A percentile compares a stretch with the other conserved stretches of the same genome.
phyloP scores from a whole-genome alignment of 2,329 filamentous ascomycete species.

The Chaetomiaceae sp. region DNA sequence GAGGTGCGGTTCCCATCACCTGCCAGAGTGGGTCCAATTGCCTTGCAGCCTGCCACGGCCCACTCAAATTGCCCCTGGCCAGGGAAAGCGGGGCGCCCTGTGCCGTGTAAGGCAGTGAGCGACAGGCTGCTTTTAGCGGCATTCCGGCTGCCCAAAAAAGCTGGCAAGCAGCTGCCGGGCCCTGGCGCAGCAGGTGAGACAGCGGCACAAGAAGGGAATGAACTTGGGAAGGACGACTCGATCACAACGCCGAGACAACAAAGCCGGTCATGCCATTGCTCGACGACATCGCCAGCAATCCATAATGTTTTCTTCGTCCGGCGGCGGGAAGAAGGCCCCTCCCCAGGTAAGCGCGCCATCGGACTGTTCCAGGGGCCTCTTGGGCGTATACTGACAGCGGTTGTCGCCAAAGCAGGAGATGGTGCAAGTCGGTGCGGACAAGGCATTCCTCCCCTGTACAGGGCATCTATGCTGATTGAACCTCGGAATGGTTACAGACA shows the following conservation, averaged over 20 bases:
- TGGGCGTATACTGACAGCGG: constrained; percentile 11
- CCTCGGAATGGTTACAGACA: constrained; percentile 41
- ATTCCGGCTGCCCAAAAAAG: constrained; percentile 17
- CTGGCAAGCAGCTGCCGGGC: constrained; percentile 20
- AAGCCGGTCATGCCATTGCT: constrained; percentile 22
- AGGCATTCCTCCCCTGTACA: neutral
- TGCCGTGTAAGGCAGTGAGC: constrained; percentile 5
- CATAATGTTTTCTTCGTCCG: constrained; percentile 62
- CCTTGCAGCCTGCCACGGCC: neutral
- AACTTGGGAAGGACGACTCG: neutral
- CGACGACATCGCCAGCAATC: constrained; percentile 5
- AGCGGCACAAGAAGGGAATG: neutral
- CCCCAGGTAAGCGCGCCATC: constrained; percentile 55
- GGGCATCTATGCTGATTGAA: constrained; percentile 19
- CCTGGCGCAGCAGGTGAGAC: constrained; percentile 9
- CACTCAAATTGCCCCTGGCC: neutral
- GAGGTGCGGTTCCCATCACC: constrained; percentile 6
- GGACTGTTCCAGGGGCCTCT: constrained; percentile 29
- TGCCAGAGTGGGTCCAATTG: constrained; percentile 11
- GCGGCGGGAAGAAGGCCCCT: constrained; percentile 63
- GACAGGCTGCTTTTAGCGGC: neutral
- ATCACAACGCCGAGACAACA: constrained; percentile 2
- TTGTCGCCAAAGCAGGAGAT: constrained; percentile 70
- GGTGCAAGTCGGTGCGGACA: constrained; percentile 88
- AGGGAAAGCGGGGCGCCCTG: constrained; percentile 1